phyloP scores from a whole-genome alignment of 2,329 filamentous ascomycete genomes.

The Coniochaeta ligniaria region DNA sequence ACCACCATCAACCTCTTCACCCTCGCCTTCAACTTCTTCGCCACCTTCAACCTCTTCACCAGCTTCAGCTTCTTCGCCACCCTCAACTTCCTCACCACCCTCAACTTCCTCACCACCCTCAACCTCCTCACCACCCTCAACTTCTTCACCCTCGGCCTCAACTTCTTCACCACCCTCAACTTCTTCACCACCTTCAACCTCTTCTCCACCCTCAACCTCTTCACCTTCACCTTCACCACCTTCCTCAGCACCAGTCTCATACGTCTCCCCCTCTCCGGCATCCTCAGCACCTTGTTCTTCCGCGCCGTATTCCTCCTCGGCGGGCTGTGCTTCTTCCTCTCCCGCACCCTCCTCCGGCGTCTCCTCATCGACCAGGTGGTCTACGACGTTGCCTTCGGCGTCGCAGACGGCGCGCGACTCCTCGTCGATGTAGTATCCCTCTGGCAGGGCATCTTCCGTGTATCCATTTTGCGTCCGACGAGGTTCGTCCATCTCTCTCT shows the following conservation, averaged over 20 bases:
- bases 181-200: no score
- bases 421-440: not conserved
- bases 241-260: no score
- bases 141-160: not conserved
- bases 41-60: not conserved
- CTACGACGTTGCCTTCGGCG: not conserved
- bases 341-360: not conserved
- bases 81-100: not conserved
- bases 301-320: not conserved
- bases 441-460: not conserved
- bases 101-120: not conserved
- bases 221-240: no score
- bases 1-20: not conserved
- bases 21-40: not conserved
- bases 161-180: not conserved
- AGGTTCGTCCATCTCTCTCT: no score
- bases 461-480: not conserved
- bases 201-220: no score
- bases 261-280: no score
- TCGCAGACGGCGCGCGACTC: not conserved
- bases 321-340: not conserved
- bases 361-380: not conserved
- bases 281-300: not conserved
- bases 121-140: not conserved
- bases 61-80: not conserved